These are phyloP conservation scores for Chrysoporthe austroafricana DNA, from an alignment of 2,329 filamentous ascomycete genomes.

Conservation along the genomic window DNA sequence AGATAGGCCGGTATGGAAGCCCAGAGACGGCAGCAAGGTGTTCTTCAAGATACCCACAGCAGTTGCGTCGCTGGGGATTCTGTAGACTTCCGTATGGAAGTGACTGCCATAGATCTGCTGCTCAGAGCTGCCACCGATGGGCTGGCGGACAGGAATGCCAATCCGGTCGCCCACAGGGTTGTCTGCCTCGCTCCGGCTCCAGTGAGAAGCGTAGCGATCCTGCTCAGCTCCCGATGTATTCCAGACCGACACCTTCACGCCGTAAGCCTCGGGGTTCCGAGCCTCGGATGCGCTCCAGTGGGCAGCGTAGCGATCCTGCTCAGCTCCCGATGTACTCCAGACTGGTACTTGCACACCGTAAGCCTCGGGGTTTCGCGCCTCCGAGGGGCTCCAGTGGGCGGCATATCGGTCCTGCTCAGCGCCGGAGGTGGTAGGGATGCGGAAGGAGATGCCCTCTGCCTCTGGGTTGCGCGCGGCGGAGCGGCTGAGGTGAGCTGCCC, in stretches of 20 bases:
- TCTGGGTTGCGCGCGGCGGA: constrained; percentile 21
- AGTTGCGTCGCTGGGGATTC: constrained; percentile 22
- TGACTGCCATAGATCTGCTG: constrained; percentile 28
- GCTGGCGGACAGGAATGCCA: constrained; percentile 24
- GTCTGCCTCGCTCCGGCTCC: constrained; percentile 25
- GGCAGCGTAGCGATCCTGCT: constrained; percentile 30
- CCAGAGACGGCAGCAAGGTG: constrained; percentile 57
- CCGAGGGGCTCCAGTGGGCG: constrained; percentile 22
- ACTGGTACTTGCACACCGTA: constrained; percentile 29
- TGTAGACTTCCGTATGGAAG: constrained; percentile 25
- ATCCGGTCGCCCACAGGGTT: constrained; percentile 22
- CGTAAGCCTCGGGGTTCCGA: constrained; percentile 29
- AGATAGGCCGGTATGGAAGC: constrained; percentile 56
- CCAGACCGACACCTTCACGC: constrained; percentile 29
- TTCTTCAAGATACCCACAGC: constrained; percentile 55
- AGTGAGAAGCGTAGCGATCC: constrained; percentile 30
- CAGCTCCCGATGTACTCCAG: constrained; percentile 29
- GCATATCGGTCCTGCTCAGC: constrained; percentile 28
- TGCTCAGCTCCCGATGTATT: constrained; percentile 30
- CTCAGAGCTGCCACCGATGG: constrained; percentile 14
- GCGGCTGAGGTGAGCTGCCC: constrained; percentile 31
- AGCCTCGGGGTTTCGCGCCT: constrained; percentile 28
- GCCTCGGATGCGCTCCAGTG: constrained; percentile 22
- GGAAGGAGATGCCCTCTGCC: constrained; percentile 18
- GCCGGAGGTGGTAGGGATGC: constrained; percentile 19